Conservation (phyloP, 257 asterid species). For the Fraxinus excelsior region DNA sequence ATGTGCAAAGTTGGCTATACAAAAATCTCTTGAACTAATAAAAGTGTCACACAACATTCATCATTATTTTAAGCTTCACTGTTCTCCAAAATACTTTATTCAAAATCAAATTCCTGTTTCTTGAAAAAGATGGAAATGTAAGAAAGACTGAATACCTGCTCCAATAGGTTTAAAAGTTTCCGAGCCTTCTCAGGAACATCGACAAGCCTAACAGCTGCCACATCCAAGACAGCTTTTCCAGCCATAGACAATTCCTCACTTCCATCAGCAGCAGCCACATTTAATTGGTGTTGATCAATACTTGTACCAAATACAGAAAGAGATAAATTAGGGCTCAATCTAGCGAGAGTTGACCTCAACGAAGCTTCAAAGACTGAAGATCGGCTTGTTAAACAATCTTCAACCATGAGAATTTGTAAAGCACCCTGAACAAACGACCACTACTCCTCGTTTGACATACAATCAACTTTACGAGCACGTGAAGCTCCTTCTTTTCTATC, state of each 20-base stretch:
- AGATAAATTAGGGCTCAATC: conserved; percentile 86
- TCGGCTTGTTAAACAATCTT: conserved; percentile 87
- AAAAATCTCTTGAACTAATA: too few relatives aligned
- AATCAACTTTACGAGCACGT: conserved; percentile 68
- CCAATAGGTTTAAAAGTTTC: conserved; percentile 80
- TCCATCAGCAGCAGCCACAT: conserved; percentile 55
- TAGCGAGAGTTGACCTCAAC: conserved; percentile 85
- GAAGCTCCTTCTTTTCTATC: conserved; percentile 75
- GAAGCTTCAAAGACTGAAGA: conserved; percentile 98
- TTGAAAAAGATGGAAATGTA: conserved; percentile 10
- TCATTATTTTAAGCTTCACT: conserved; percentile 21
- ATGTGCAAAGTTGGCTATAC: too few relatives aligned
- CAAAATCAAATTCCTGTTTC: neutral
- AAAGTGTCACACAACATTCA: too few relatives aligned
- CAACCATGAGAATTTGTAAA: conserved; percentile 89
- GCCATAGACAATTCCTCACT: conserved; percentile 67
- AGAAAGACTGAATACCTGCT: conserved; percentile 63
- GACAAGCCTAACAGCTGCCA: conserved; percentile 85
- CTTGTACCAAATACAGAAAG: conserved; percentile 69
- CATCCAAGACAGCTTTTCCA: conserved; percentile 87
- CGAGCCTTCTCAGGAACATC: conserved; percentile 90
- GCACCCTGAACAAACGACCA: conserved; percentile 99
- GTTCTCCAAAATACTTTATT: neutral
- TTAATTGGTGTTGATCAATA: conserved; percentile 60
- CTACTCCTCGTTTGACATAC: conserved; percentile 79